Evolutionary conservation across 352 stramenopile species (phyloP).

Genomic region (Phytophthora megakarya): DNA sequence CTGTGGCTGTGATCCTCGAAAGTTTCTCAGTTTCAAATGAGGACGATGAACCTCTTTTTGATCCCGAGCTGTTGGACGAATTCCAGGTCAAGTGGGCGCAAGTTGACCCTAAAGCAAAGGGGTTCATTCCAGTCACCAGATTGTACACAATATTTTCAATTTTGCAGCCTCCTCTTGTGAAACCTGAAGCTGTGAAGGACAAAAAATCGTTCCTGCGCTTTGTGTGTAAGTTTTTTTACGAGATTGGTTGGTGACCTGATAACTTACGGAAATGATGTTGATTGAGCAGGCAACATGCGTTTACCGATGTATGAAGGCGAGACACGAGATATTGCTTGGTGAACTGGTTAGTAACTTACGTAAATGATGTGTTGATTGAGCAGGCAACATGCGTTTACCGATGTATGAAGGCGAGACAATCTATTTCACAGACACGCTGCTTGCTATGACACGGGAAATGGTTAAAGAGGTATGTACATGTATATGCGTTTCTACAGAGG

Average conservation of each 20-base stretch:
- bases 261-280: constrained; percentile 6
- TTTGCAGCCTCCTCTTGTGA: constrained; percentile 78
- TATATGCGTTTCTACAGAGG: constrained; percentile 28
- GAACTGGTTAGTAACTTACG: background rate
- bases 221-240: constrained; percentile 42
- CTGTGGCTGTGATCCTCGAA: constrained; percentile 95
- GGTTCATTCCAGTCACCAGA: constrained; percentile 77
- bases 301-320: constrained; percentile 86
- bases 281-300: constrained; percentile 46
- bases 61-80: constrained; percentile 82
- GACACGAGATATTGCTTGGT: background rate
- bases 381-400: constrained; percentile 63
- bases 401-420: constrained; percentile 84
- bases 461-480: constrained; percentile 72
- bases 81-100: constrained; percentile 88
- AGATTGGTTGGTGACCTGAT: background rate
- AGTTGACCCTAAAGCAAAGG: constrained; percentile 88
- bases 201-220: constrained; percentile 50
- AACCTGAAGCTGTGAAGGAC: constrained; percentile 33
- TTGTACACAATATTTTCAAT: constrained; percentile 71
- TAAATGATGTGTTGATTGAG: background rate
- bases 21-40: constrained; percentile 84
- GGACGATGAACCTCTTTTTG: constrained; percentile 88
- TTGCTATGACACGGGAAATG: constrained; percentile 76
- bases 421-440: constrained; percentile 86